Base-by-base conservation (phyloP, 2,329 filamentous ascomycete genomes). In the Ceratocystis eucalypticola region DNA sequence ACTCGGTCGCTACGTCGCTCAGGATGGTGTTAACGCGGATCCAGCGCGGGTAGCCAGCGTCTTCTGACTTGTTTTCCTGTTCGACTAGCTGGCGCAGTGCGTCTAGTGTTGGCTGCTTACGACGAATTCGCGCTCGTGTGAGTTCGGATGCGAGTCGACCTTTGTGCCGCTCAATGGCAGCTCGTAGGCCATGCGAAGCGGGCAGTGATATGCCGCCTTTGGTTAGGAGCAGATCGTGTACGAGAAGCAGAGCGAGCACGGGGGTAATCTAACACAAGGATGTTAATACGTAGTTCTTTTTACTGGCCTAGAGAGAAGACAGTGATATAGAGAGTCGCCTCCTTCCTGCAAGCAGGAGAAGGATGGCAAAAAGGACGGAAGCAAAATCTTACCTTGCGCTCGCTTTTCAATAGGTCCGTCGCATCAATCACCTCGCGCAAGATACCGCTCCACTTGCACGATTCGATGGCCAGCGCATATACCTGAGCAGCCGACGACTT, bases 371-470 rank as follows among this genome's bases (percentile, higher is more conserved):
- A 65, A 62, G 2, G 20, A 28, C 30, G 20, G 20, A 46, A 65
- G 48, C 44, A 33, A n/a, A 10, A 2, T 65, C 77, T 70, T 74
- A 94, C 92, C 84, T 96, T 96, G 70, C 84, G 87, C 78, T 99
- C 94, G 8, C 86, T 77, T n/a, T 82, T 81, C 45, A 97, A 77
- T 45, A 97, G 77, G 2, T 85, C 87, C 0, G 91, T 83, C 70
- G 82, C 84, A 71, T 96, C 91, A 72, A 99, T 84, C n/a, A 96
- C 87, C 72, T 96, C 91, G 72, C 91, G 91, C 61, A 99, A 77
- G 2, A 96, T 80, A 2, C 80, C 74, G 71, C 92, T 94, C 90
- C 93, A 96, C 84, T 96, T 97, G 70, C 88, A 86, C 1, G 89
- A 86, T 76, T 97, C 92, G 25, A 88, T 83, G 25, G 91, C 88